Evolutionary conservation across 345 rosid genomes (phyloP), one percentile per base, ranked within the genome.

Genomic region (Streptanthus diversifolius): DNA sequence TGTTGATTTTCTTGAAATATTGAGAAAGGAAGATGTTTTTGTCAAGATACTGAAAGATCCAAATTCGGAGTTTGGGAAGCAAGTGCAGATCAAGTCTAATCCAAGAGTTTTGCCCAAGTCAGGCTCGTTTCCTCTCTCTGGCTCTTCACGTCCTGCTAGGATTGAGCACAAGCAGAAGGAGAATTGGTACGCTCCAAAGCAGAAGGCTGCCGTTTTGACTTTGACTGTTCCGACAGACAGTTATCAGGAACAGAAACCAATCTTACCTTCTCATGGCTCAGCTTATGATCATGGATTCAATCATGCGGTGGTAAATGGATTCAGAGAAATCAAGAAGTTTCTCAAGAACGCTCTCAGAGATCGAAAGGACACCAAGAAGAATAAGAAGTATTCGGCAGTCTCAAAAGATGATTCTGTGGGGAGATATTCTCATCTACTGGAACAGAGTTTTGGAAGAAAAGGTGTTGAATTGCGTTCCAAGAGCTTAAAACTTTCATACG

Each of bases 91-190:
- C 57, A 81, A 65, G 72, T 72, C 82, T 44, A 66, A 73, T 74
- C 72, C 80, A 29, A 75, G 59, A 44, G 83, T 74, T 48, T 74
- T 95, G 45, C 82, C 74, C 13, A 91, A 84, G 75, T 90, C 97
- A 55, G 90, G 85, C n/a, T 91, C 97, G 40, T 95, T 89, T 88
- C 97, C 99, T 3, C 39, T 81, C 10, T 48, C 84, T 22, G 76
- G 75, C 52, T 73, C 75, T 37, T 79, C 85, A 2, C 66, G 73
- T 32, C 86, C 90, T 9, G 83, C 81, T 75, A 86, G 82, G 27
- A 84, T 95, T 30, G 83, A 88, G 53, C 86, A 88, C 77, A 95
- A 95, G 85, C 83, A 72, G 78, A 81, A 62, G 19, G 99, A 95
- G 76, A 64, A 73, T 70, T 90, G 96, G 99, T 81, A 82, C 57